Evolutionary conservation across 2,329 filamentous ascomycete genomes (phyloP).

Genomic region (Ceratocystis cacaofunesta): DNA sequence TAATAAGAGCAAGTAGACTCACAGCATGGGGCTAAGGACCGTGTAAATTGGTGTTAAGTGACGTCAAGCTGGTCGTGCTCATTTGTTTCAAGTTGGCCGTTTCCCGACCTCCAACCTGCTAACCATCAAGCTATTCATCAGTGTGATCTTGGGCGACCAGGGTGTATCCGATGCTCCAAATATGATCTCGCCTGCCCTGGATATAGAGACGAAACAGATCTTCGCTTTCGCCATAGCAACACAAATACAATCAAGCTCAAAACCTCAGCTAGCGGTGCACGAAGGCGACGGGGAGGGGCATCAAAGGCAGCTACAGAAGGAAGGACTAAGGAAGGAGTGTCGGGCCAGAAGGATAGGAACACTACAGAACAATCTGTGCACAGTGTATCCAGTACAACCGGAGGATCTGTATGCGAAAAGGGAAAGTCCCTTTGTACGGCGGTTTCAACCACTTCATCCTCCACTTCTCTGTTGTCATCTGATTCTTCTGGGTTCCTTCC

Average conservation of each 20-base stretch:
- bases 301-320: neutral
- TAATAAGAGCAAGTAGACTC: too few relatives aligned
- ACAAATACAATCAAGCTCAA: constrained; percentile 15
- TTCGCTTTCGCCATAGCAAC: constrained; percentile 17
- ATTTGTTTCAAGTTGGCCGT: neutral
- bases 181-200: constrained; percentile 13
- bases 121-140: neutral
- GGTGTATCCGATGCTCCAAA: constrained; percentile 14
- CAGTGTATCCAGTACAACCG: neutral
- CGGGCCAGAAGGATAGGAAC: neutral
- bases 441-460: neutral
- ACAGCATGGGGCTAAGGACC: too few relatives aligned
- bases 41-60: neutral
- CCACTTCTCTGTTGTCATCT: neutral
- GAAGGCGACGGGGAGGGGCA: neutral
- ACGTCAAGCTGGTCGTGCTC: neutral
- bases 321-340: neutral
- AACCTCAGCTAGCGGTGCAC: neutral
- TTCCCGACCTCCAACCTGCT: neutral
- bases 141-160: constrained; percentile 16
- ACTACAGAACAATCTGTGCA: neutral
- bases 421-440: neutral
- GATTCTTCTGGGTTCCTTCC: neutral
- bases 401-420: neutral
- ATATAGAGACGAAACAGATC: constrained; percentile 16